These are phyloP conservation scores for Cladophialophora immunda DNA, from an alignment of 2,329 filamentous ascomycete genomes.

Conservation along the genomic window DNA sequence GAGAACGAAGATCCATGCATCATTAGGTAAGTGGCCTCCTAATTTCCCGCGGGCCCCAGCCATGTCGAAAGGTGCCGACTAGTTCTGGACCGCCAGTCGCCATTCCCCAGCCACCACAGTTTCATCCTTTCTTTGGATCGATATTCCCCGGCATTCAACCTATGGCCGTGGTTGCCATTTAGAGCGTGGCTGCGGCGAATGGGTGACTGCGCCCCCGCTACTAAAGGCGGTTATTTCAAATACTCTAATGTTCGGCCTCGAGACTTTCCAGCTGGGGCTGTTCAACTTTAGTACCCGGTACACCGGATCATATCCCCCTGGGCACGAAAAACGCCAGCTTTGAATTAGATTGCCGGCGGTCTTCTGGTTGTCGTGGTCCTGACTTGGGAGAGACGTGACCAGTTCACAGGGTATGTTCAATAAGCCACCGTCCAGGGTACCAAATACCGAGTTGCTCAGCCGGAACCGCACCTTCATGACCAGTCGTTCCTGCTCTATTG, in stretches of 20 bases:
- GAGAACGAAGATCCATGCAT: conserved; percentile 1
- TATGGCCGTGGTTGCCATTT: conserved; percentile 1
- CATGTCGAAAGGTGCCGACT: not conserved
- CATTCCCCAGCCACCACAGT: conserved; percentile 25
- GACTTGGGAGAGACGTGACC: not conserved
- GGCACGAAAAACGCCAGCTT: not conserved
- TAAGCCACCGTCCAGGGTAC: not conserved
- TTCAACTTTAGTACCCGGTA: not conserved
- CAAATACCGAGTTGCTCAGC: not conserved
- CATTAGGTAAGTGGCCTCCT: conserved; percentile 4
- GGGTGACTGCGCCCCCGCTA: not conserved
- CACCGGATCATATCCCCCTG: not conserved
- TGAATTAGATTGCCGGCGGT: not conserved
- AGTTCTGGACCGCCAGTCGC: not conserved
- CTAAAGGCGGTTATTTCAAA: conserved; percentile 2
- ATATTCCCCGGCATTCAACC: conserved; percentile 1
- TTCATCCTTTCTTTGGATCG: conserved; percentile 12
- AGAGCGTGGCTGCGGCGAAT: not conserved
- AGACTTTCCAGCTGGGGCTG: not conserved
- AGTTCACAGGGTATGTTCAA: not conserved
- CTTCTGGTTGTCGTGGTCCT: not conserved
- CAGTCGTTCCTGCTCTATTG: conserved; percentile 6
- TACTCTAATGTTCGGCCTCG: not conserved
- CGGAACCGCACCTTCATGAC: conserved; percentile 6
- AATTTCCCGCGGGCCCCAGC: not conserved